Evolutionary conservation across 2,329 filamentous ascomycete species (phyloP), one percentile per base, ranked within the genome.

Genomic region (Mycogone perniciosa): DNA sequence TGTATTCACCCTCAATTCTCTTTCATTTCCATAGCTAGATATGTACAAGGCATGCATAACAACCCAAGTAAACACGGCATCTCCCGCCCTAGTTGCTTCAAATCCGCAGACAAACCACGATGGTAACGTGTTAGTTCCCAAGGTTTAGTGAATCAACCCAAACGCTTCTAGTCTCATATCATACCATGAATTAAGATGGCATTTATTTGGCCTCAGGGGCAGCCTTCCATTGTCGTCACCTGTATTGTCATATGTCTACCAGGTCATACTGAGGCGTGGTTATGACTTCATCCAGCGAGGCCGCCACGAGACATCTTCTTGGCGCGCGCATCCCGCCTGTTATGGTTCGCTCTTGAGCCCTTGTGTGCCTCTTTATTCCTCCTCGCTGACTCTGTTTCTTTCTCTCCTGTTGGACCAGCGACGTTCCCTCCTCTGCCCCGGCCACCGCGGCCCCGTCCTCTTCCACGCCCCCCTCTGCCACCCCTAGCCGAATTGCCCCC

Each of bases 351-450:
- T 54, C 86, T 76, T 26, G 86, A 88, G 3, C 84, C 78, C 67
- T 96, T 96, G 59, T 84, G 87, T 29, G 86, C 83, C 63, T 95
- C 91, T 64, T 96, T 96, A 55, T 80, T 78, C 60, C 84, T 78
- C 57, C 89, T 77, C 7, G 87, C 85, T 48, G 74, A 71, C 57
- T 89, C 82, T 0, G 86, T 90, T n/a, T 77, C 79, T 59, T 82
- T 81, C n/a, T 88, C 85, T 6, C 82, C 79, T 1, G 80, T 73
- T 1, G 83, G 75, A 0, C 86, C 84, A 2, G 82, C 79, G 7
- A 85, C 83, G 59, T 77, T 83, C 3, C 79, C 77, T 48, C 82
- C 74, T 31, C 79, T 66, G 33, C 80, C 69, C 5, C 77, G 70
- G 2, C 80, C 70, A 0, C 54, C 48, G 9, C 49, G 29, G 7